Evolutionary conservation across 2,329 filamentous ascomycete species (phyloP).

Genomic region (Colletotrichum truncatum): DNA sequence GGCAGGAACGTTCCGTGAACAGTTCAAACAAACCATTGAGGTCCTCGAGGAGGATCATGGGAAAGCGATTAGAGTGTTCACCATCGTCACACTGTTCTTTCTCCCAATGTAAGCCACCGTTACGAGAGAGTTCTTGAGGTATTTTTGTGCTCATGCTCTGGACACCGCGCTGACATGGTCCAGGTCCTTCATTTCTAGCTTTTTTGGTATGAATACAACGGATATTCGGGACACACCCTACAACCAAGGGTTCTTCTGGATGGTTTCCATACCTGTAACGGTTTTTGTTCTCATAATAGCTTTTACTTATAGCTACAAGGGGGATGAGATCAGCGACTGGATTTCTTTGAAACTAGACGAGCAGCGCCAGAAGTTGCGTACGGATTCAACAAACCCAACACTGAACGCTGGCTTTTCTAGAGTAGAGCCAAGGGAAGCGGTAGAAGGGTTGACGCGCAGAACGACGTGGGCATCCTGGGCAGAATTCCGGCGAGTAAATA

Average conservation of each 20-base stretch:
- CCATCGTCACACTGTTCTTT: conserved; percentile 51
- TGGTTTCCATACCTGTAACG: conserved; percentile 48
- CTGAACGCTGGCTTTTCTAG: no score
- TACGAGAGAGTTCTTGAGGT: no score
- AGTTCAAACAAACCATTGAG: conserved; percentile 37
- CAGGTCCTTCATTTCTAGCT: conserved; percentile 40
- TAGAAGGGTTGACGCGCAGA: no score
- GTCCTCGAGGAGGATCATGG: conserved; percentile 40
- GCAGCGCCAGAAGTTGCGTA: no score
- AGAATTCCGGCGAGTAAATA: no score
- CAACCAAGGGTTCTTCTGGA: conserved; percentile 52
- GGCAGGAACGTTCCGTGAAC: no score
- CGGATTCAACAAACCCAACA: no score
- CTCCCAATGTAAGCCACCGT: conserved; percentile 43
- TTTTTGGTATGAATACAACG: conserved; percentile 55
- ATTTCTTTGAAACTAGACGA: no score
- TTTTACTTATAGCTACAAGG: conserved; percentile 34
- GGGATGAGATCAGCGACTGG: conserved; percentile 20
- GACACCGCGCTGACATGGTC: no score
- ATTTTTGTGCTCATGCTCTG: no score
- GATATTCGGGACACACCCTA: conserved; percentile 50
- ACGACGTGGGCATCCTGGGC: no score
- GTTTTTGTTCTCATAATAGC: conserved; percentile 38
- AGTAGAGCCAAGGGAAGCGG: no score
- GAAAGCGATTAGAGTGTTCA: conserved; percentile 46